Evolutionary conservation across 306 rosid genomes (phyloP).

Genomic region (Glycine soja): DNA sequence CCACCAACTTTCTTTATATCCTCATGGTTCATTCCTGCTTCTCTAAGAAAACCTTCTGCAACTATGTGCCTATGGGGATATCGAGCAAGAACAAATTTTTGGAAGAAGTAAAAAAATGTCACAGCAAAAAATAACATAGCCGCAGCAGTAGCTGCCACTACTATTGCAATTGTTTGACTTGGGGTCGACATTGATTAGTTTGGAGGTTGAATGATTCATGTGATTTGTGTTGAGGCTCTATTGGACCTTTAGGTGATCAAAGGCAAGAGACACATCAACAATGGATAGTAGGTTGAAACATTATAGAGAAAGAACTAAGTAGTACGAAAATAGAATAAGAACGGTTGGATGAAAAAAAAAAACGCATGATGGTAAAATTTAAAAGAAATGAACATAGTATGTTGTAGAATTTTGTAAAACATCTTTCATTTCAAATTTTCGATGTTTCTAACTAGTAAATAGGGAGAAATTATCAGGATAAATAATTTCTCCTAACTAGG

Average conservation of each 20-base stretch:
- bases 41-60: background rate
- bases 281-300: background rate
- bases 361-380: background rate
- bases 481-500: background rate
- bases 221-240: background rate
- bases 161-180: constrained; percentile 36
- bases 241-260: constrained; percentile 22
- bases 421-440: background rate
- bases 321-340: background rate
- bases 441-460: background rate
- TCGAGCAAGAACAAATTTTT: constrained; percentile 37
- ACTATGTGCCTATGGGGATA: constrained; percentile 35
- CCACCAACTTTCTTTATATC: constrained; percentile 46
- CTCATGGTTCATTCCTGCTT: background rate
- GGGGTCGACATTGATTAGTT: constrained; percentile 46
- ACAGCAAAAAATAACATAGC: constrained; percentile 42
- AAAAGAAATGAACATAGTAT: background rate
- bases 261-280: background rate
- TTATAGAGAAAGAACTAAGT: background rate
- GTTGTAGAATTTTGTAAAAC: background rate
- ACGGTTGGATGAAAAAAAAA: background rate
- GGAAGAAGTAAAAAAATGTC: constrained; percentile 43
- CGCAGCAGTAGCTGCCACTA: constrained; percentile 54
- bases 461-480: background rate
- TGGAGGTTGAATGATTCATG: constrained; percentile 19